Base-by-base conservation (phyloP, 2,329 filamentous ascomycete species). In the Fusarium coffeatum region DNA sequence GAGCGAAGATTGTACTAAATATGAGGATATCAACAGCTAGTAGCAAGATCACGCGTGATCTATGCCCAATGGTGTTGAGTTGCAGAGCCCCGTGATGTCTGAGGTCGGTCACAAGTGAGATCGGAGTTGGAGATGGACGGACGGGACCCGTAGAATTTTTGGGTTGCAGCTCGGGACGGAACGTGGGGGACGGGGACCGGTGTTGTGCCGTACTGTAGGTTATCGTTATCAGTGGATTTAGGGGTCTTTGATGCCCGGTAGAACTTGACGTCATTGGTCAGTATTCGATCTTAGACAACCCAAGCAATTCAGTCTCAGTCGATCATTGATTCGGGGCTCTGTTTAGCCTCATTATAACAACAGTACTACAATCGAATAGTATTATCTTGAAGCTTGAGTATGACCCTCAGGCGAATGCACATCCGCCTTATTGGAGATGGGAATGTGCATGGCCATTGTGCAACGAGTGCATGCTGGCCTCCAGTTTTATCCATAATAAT, bases 151-250 rank as follows among this genome's bases (percentile, higher is more conserved):
- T 64, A 30, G 50, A 68, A 64, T 57, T 64, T 68, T 68, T 71
- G 57, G 60, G 58, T 69, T 27, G 25, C 49, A 27, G 32, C 18
- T 47, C 49, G 49, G 49, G 34, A 27, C 67, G 63, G 63, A 71
- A 70, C 68, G 68, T 70, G 67, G 68, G 67, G 67, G 63, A n/a
- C 66, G 68, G 67, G 67, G 63, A n/a, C 66, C 66, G 67, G 64
- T 41, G 63, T 64, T 71, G 59, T 71, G 46, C 67, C 67, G 63
- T 43, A 20, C 67, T 63, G 63, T 43, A 20, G 28, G n/a, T 48
- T 64, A 55, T 49, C 60, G 48, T 43, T 68, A 41, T 71, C 34
- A 48, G 64, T 55, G 23, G 49, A 51, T 57, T 56, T 53, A 68
- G 53, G 68, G 68, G 63, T 71, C 67, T 51, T 45, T 10, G 18